These are phyloP conservation scores for Nelumbo lutea DNA, from an alignment of 164 flowering plant species.

Conservation along the genomic window DNA sequence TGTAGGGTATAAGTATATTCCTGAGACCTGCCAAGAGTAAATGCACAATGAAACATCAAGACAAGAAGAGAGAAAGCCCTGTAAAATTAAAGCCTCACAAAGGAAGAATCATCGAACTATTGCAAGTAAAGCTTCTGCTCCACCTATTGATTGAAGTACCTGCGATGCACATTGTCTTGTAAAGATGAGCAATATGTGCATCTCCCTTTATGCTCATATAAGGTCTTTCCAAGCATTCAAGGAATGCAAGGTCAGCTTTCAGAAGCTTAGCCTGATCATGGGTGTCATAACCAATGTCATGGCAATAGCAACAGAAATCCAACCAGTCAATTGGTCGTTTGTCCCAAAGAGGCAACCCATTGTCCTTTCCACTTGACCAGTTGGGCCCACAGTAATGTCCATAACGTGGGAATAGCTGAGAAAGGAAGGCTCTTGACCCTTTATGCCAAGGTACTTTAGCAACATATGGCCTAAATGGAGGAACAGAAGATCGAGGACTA, in stretches of 20 bases:
- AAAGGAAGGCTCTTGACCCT: conserved; percentile 72
- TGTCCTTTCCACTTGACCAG: conserved; percentile 94
- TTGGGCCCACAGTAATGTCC: conserved; percentile 98
- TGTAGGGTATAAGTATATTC: conserved; percentile 75
- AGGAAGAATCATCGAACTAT: neutral
- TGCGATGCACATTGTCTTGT: conserved; percentile 80
- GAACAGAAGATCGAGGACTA: conserved; percentile 14
- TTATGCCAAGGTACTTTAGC: conserved; percentile 92
- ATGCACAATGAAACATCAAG: too few species aligned
- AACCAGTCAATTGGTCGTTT: conserved; percentile 87
- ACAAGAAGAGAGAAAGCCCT: too few species aligned
- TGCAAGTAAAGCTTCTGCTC: neutral
- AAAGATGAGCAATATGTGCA: conserved; percentile 48
- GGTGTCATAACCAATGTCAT: conserved; percentile 83
- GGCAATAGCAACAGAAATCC: conserved; percentile 94
- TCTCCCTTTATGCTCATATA: conserved; percentile 58
- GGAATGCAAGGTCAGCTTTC: conserved; percentile 88
- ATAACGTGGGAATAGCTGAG: conserved; percentile 83
- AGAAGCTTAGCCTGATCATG: conserved; percentile 83
- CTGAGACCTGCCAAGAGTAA: conserved; percentile 69
- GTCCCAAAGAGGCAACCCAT: conserved; percentile 84
- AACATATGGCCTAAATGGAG: conserved; percentile 82
- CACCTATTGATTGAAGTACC: conserved; percentile 35
- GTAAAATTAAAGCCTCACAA: neutral
- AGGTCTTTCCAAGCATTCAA: conserved; percentile 86